A percentile compares a stretch with the other conserved stretches of the same genome.
Conservation (phyloP, 1,139 yeast genomes). For the Keqinozyma sinolaborantium region DNA sequence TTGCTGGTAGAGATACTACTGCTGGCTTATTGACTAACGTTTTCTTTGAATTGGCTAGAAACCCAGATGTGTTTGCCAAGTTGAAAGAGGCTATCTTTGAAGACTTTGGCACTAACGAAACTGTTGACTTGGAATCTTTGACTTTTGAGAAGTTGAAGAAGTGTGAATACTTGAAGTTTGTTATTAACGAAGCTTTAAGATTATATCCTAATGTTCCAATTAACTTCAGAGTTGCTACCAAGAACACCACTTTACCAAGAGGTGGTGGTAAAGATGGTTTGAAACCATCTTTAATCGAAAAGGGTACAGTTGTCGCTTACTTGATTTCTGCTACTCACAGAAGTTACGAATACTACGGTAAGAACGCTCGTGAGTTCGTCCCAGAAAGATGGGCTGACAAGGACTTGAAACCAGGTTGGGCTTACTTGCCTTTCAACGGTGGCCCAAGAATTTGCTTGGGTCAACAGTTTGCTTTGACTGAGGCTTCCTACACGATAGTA, state of each 20-base stretch:
- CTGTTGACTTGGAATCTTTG: constrained; percentile 20
- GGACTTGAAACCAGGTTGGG: constrained; percentile 43
- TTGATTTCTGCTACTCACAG: constrained; percentile 42
- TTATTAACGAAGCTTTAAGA: constrained; percentile 48
- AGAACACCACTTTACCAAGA: constrained; percentile 46
- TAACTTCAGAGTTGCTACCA: constrained; percentile 42
- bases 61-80: constrained; percentile 34
- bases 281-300: constrained; percentile 39
- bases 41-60: constrained; percentile 43
- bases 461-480: constrained; percentile 58
- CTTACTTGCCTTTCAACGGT: constrained; percentile 54
- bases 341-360: constrained; percentile 36
- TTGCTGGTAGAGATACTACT: constrained; percentile 60
- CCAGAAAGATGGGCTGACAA: constrained; percentile 51
- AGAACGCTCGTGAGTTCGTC: constrained; percentile 38
- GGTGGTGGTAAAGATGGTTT: constrained; percentile 51
- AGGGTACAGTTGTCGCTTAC: constrained; percentile 39
- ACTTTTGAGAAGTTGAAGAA: constrained; percentile 45
- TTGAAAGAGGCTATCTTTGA: constrained; percentile 35
- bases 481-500: constrained; percentile 44
- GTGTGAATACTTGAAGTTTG: constrained; percentile 46
- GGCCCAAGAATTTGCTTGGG: constrained; percentile 62
- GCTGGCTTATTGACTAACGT: constrained; percentile 50
- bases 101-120: constrained; percentile 29
- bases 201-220: constrained; percentile 53